Percentiles rank a stretch among this genome's conserved stretches.
These are phyloP conservation scores for Microbotryomycetes sp. DNA, from an alignment of 1,284 basidiomycete species.

Conservation along the genomic window DNA sequence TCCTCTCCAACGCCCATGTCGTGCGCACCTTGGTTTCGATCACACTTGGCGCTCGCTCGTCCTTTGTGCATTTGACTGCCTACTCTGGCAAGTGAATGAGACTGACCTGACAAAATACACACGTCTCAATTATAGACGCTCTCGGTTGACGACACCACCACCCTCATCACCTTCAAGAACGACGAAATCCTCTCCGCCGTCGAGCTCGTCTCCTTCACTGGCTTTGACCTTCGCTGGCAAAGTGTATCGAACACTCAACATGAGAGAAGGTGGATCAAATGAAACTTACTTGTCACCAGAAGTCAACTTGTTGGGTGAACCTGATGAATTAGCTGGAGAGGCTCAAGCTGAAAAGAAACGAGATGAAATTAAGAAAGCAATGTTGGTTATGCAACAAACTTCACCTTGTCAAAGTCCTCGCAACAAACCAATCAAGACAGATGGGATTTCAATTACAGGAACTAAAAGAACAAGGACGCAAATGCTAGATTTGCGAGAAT, in stretches of 20 bases:
- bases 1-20: no score
- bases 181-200: not conserved
- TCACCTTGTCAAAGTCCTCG: not conserved
- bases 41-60: no score
- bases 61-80: no score
- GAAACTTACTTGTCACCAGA: conserved; percentile 16
- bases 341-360: conserved; percentile 8
- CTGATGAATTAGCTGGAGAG: conserved; percentile 24
- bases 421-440: not conserved
- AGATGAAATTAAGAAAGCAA: conserved; percentile 14
- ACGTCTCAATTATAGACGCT: no score
- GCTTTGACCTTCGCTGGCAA: conserved; percentile 27
- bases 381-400: conserved; percentile 1
- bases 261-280: conserved; percentile 7
- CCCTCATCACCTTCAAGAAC: not conserved
- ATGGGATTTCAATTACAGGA: not conserved
- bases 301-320: conserved; percentile 18
- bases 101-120: no score
- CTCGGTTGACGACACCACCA: not conserved
- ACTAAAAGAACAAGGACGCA: not conserved
- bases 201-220: conserved; percentile 7
- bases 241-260: conserved; percentile 21
- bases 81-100: no score
- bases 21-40: no score
- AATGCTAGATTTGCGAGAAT: conserved; percentile 3